Evolutionary conservation across 176 grass and related monocot species (phyloP).

Genomic region (Oropetium thomaeum): DNA sequence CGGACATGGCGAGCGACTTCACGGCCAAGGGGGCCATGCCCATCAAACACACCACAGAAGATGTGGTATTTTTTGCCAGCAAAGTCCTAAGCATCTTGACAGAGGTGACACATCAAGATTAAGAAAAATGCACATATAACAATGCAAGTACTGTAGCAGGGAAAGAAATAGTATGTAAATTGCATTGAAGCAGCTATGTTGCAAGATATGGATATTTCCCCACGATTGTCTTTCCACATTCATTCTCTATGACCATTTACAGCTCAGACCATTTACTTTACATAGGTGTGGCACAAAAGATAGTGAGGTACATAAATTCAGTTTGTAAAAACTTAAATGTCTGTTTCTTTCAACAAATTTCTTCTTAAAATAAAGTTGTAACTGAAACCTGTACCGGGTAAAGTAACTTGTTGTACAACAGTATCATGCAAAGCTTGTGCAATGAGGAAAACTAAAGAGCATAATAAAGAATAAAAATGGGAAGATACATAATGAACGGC

Average conservation of each 20-base stretch:
- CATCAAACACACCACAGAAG: slow-evolving; percentile 76
- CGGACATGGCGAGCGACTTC: slow-evolving; percentile 65
- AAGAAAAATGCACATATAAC: background rate
- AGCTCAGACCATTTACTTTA: too few species aligned
- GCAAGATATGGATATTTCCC: too few species aligned
- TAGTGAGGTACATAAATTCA: background rate
- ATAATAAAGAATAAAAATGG: background rate
- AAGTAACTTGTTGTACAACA: background rate
- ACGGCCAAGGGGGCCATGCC: slow-evolving; percentile 62
- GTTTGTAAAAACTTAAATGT: background rate
- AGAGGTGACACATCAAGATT: background rate
- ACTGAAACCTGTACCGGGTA: background rate
- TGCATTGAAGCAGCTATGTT: too few species aligned
- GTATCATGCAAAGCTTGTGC: background rate
- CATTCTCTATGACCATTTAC: too few species aligned
- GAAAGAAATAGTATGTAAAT: background rate
- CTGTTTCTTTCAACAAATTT: background rate
- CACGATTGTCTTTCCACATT: too few species aligned
- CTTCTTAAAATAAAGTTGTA: background rate
- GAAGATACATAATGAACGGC: background rate
- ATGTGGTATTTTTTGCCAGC: slow-evolving; percentile 54
- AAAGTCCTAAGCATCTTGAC: slow-evolving; percentile 53
- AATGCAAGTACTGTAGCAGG: slow-evolving; percentile 1
- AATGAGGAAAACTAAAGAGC: background rate
- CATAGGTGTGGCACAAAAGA: too few species aligned